Evolutionary conservation across 2,329 filamentous ascomycete genomes (phyloP).

Genomic region (Alternaria ethzedia): DNA sequence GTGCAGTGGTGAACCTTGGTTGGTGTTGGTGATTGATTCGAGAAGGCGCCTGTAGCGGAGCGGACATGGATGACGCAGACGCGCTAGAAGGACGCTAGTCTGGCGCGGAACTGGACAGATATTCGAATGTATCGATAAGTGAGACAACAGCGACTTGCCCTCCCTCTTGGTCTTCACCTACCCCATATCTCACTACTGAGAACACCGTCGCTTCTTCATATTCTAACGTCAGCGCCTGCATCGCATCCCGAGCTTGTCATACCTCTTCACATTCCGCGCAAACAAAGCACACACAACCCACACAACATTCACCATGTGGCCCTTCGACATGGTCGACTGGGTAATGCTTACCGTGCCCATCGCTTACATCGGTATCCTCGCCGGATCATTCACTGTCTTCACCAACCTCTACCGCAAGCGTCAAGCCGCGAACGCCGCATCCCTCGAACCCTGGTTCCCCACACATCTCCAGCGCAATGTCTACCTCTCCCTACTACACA

Average conservation of each 20-base stretch:
- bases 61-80: conserved; percentile 8
- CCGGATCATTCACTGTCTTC: conserved; percentile 89
- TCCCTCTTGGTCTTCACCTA: conserved; percentile 9
- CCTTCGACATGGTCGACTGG: conserved; percentile 70
- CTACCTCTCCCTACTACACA: conserved; percentile 89
- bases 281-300: conserved; percentile 13
- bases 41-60: background rate
- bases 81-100: conserved; percentile 12
- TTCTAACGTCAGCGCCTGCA: background rate
- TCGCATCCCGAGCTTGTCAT: background rate
- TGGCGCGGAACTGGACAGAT: conserved; percentile 34
- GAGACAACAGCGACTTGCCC: conserved; percentile 4
- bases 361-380: conserved; percentile 85
- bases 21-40: conserved; percentile 16
- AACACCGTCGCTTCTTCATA: conserved; percentile 24
- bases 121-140: conserved; percentile 24
- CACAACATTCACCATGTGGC: conserved; percentile 37
- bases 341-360: conserved; percentile 84
- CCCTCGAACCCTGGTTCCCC: conserved; percentile 92
- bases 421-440: conserved; percentile 79
- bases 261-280: background rate
- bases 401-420: conserved; percentile 91
- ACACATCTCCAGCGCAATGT: conserved; percentile 90
- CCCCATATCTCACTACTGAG: conserved; percentile 9
- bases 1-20: conserved; percentile 17